phyloP scores from a whole-genome alignment of 495 filamentous ascomycete species.

The Parachaetomium inaequale region DNA sequence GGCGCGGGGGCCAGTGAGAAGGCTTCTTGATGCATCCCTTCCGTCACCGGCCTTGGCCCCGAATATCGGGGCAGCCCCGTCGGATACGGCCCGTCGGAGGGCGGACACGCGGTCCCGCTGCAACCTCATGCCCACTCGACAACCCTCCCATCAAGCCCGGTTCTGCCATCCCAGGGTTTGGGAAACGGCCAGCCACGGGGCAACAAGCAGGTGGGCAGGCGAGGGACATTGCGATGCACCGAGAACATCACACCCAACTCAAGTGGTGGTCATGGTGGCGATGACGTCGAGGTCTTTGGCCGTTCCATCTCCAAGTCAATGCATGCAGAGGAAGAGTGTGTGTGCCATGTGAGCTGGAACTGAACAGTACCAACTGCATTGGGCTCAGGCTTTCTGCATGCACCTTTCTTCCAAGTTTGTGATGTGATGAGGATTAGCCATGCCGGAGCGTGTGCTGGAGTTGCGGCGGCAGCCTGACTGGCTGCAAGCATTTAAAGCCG shows the following conservation, averaged over 20 bases:
- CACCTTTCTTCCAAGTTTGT: background rate
- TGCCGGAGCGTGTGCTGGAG: background rate
- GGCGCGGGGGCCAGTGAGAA: background rate
- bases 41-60: conserved; percentile 7
- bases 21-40: background rate
- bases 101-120: background rate
- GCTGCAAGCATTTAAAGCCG: background rate
- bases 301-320: too few species aligned
- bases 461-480: background rate
- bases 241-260: too few species aligned
- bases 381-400: background rate
- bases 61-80: background rate
- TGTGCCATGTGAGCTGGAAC: background rate
- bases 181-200: background rate
- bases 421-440: too few species aligned
- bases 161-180: background rate
- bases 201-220: background rate
- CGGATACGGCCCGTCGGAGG: conserved; percentile 6
- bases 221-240: background rate
- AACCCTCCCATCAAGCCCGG: background rate
- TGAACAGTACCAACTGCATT: too few species aligned
- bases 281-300: too few species aligned
- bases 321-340: background rate
- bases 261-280: too few species aligned
- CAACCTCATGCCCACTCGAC: background rate